These are phyloP conservation scores for Hirschioporus abietinus DNA, from an alignment of 768 basidiomycete species.

Conservation along the genomic window DNA sequence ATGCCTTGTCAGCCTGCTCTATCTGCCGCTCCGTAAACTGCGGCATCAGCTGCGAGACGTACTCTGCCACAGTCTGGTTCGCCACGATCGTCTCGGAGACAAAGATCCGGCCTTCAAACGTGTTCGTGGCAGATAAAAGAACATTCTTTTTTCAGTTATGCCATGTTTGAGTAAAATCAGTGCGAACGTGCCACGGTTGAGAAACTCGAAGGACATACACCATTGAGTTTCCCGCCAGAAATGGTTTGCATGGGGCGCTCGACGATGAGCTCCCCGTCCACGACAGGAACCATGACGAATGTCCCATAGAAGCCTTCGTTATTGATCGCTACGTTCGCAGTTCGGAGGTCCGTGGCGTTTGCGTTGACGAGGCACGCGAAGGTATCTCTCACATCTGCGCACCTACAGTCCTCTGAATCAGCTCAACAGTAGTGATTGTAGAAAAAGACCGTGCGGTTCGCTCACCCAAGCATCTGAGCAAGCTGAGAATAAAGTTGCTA, in stretches of 20 bases:
- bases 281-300: slow-evolving; percentile 37
- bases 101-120: slow-evolving; percentile 30
- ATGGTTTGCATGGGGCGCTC: slow-evolving; percentile 36
- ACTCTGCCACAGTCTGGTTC: background rate
- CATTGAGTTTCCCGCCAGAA: slow-evolving; percentile 33
- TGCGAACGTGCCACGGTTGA: no score
- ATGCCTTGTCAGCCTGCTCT: background rate
- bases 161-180: no score
- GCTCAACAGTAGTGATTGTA: no score
- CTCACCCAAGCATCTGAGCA: slow-evolving; percentile 31
- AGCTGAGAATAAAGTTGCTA: slow-evolving; percentile 31
- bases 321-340: slow-evolving; percentile 28
- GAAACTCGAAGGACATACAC: no score
- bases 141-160: slow-evolving; percentile 22
- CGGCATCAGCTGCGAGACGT: slow-evolving; percentile 1
- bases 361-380: slow-evolving; percentile 35
- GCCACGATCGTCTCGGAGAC: slow-evolving; percentile 18
- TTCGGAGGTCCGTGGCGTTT: slow-evolving; percentile 26
- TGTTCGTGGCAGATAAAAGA: slow-evolving; percentile 34
- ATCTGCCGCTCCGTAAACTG: background rate
- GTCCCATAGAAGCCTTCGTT: slow-evolving; percentile 32
- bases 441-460: background rate
- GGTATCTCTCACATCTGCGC: slow-evolving; percentile 26
- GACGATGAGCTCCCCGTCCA: slow-evolving; percentile 42
- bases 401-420: no score